Conservation (phyloP, 345 rosid species). For the Rhizophora apiculata region DNA sequence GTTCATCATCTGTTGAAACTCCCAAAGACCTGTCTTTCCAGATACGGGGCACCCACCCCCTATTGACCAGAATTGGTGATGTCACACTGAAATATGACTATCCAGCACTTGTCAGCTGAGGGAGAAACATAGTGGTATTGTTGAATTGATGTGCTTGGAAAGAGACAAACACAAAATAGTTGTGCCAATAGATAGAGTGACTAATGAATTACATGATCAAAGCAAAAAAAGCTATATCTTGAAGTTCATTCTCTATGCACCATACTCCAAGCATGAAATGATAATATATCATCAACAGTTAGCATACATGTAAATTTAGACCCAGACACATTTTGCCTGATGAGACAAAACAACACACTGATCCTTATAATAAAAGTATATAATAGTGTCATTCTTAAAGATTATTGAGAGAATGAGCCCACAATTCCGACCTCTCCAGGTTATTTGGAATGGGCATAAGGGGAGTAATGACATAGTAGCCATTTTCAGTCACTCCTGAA, state of each 20-base stretch:
- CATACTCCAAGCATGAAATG: background rate
- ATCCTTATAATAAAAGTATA: background rate
- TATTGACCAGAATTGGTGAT: slow-evolving; percentile 79
- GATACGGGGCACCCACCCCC: slow-evolving; percentile 97
- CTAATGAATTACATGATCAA: background rate
- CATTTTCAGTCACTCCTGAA: slow-evolving; percentile 92
- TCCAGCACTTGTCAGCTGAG: slow-evolving; percentile 10
- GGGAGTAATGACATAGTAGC: slow-evolving; percentile 76
- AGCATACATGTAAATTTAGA: background rate
- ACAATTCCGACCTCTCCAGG: slow-evolving; percentile 55
- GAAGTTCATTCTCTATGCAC: background rate
- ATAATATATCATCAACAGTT: background rate
- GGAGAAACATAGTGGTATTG: slow-evolving; percentile 6
- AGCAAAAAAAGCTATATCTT: background rate
- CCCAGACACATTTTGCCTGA: background rate
- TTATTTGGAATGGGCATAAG: slow-evolving; percentile 58
- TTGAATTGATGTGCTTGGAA: background rate
- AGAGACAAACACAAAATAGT: background rate
- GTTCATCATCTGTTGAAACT: slow-evolving; percentile 33
- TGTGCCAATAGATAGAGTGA: background rate
- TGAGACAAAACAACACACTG: background rate
- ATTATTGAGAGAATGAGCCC: background rate
- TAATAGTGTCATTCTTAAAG: background rate
- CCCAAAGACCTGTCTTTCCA: slow-evolving; percentile 70
- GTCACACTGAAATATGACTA: slow-evolving; percentile 51